These are phyloP conservation scores for Cordyceps pruinosa DNA, from an alignment of 2,329 filamentous ascomycete species.

Conservation along the genomic window DNA sequence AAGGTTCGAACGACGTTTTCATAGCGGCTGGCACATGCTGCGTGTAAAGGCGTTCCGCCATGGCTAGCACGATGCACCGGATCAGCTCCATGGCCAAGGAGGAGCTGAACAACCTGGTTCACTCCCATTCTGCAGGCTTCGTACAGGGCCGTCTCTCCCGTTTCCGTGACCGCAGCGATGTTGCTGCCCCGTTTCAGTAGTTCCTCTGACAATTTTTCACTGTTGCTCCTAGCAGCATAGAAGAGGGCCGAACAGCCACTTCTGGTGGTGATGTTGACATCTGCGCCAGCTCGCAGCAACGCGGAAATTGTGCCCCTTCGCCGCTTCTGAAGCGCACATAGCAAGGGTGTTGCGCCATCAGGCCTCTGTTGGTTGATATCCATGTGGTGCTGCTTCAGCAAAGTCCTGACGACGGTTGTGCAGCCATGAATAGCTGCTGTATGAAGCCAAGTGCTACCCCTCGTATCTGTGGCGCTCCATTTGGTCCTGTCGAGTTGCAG, in stretches of 20 bases:
- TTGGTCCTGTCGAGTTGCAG: background rate
- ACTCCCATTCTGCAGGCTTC: background rate
- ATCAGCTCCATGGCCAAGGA: background rate
- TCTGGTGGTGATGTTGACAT: background rate
- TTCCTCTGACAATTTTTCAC: background rate
- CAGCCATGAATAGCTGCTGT: background rate
- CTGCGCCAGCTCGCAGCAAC: background rate
- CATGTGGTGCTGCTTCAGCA: background rate
- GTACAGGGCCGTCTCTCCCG: background rate
- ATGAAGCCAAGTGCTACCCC: slow-evolving; percentile 2
- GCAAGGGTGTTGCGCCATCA: background rate
- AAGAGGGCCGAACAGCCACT: background rate
- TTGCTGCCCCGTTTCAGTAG: background rate
- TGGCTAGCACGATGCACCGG: background rate
- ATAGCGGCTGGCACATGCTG: background rate
- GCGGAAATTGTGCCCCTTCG: background rate
- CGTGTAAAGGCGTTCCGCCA: background rate
- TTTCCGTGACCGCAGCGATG: background rate
- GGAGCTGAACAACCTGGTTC: background rate
- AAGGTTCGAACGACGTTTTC: background rate
- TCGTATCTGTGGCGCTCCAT: background rate
- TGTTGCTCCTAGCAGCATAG: background rate
- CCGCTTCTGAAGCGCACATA: background rate
- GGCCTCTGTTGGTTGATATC: background rate
- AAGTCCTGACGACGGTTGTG: background rate